These are phyloP conservation scores for Ophiostoma sp. DNA, from an alignment of 2,329 filamentous ascomycete genomes.

Conservation along the genomic window DNA sequence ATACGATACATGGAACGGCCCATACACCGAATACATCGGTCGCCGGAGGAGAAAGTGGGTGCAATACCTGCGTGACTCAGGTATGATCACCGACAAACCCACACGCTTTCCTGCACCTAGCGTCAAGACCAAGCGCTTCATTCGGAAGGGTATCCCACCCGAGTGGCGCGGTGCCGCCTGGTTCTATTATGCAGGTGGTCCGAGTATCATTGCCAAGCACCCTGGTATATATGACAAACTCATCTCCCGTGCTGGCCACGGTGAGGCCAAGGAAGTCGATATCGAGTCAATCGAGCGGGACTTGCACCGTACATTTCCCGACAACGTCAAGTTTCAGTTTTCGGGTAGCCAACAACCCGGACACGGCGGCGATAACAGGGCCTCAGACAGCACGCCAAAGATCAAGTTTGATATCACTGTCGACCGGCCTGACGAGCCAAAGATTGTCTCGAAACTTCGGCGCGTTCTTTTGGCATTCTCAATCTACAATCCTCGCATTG, in stretches of 20 bases:
- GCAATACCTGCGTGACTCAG: slow-evolving; percentile 67
- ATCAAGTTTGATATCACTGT: slow-evolving; percentile 26
- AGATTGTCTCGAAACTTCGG: slow-evolving; percentile 74
- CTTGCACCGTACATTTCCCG: slow-evolving; percentile 87
- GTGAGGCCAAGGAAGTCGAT: slow-evolving; percentile 62
- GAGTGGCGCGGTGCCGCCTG: slow-evolving; percentile 93
- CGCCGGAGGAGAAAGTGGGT: slow-evolving; percentile 78
- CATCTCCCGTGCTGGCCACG: slow-evolving; percentile 44
- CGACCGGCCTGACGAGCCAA: slow-evolving; percentile 54
- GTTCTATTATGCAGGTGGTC: slow-evolving; percentile 93
- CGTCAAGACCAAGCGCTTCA: slow-evolving; percentile 80
- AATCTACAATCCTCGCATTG: slow-evolving; percentile 82
- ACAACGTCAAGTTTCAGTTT: slow-evolving; percentile 80
- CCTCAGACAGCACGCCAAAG: slow-evolving; percentile 1
- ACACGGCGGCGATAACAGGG: slow-evolving; percentile 26
- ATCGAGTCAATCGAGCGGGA: slow-evolving; percentile 90
- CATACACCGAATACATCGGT: slow-evolving; percentile 69
- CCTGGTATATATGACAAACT: slow-evolving; percentile 70
- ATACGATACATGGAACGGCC: slow-evolving; percentile 74
- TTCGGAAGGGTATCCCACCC: slow-evolving; percentile 87
- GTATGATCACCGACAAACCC: slow-evolving; percentile 64
- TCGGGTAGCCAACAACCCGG: slow-evolving; percentile 28
- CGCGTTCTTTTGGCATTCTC: slow-evolving; percentile 85
- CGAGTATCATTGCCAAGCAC: slow-evolving; percentile 68
- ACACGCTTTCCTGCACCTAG: slow-evolving; percentile 73